Evolutionary conservation across 805 yeast species (phyloP).

Genomic region (Kodamaea kakaduensis): DNA sequence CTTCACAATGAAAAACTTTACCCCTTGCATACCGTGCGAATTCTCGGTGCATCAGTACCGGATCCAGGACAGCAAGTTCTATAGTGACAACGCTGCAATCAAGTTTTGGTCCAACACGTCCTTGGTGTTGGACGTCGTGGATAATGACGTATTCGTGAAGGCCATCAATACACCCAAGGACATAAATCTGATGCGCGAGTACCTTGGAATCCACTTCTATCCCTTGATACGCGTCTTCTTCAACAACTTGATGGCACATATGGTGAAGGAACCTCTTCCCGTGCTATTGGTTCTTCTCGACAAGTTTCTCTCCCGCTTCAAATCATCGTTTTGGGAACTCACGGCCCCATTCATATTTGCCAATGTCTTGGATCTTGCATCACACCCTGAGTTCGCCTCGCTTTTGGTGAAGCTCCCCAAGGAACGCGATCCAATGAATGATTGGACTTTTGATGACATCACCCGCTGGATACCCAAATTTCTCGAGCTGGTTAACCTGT

Average conservation of each 20-base stretch:
- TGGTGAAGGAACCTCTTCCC: constrained; percentile 48
- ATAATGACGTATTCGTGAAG: constrained; percentile 30
- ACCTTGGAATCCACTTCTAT: constrained; percentile 28
- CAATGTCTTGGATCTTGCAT: constrained; percentile 57
- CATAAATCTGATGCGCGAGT: constrained; percentile 26
- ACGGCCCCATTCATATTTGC: constrained; percentile 52
- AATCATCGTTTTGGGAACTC: constrained; percentile 49
- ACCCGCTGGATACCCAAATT: constrained; percentile 54
- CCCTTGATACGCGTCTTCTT: constrained; percentile 40
- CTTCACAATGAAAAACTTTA: constrained; percentile 3
- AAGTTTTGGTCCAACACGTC: constrained; percentile 46
- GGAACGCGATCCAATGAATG: constrained; percentile 1
- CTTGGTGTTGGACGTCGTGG: constrained; percentile 33
- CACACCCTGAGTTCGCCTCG: constrained; percentile 45
- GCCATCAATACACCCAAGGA: constrained; percentile 27
- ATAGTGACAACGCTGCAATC: constrained; percentile 37
- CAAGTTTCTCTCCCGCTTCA: constrained; percentile 40
- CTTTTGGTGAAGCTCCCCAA: constrained; percentile 6
- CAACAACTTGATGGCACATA: constrained; percentile 52
- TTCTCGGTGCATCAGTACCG: constrained; percentile 46
- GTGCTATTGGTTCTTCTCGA: constrained; percentile 50
- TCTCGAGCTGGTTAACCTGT: constrained; percentile 38
- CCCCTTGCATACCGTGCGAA: constrained; percentile 41
- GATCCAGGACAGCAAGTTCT: constrained; percentile 51
- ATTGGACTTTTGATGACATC: constrained; percentile 29